Conservation (phyloP, 495 filamentous ascomycete genomes). For the Penicillium canescens region DNA sequence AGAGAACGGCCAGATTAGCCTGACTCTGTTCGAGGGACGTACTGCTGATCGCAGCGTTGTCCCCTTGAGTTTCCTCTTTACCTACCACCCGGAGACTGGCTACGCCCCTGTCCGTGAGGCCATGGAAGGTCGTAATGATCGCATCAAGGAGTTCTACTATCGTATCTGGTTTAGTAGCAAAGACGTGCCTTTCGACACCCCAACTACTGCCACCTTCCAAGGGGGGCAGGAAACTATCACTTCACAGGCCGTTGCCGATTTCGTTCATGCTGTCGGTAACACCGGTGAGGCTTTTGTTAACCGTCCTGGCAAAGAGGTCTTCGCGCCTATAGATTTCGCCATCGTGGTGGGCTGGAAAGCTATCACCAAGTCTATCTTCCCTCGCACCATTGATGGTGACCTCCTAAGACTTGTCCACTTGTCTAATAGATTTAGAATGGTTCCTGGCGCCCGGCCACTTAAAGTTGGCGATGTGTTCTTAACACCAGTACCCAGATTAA, state of each 20-base stretch:
- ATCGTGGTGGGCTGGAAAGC: conserved; percentile 99
- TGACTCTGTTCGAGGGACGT: conserved; percentile 86
- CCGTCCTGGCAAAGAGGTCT: conserved; percentile 88
- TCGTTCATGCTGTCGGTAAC: conserved; percentile 96
- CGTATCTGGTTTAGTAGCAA: conserved; percentile 92
- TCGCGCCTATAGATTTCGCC: conserved; percentile 97
- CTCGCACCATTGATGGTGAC: conserved; percentile 88
- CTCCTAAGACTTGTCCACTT: conserved; percentile 91
- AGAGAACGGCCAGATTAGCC: conserved; percentile 72
- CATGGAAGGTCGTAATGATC: conserved; percentile 89
- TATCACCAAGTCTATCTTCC: conserved; percentile 97
- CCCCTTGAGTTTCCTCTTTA: conserved; percentile 78
- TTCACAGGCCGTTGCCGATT: conserved; percentile 89
- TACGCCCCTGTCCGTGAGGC: conserved; percentile 94
- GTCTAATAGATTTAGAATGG: conserved; percentile 96
- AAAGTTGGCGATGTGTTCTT: too few relatives aligned
- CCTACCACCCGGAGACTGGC: conserved; percentile 87
- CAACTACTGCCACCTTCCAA: conserved; percentile 81
- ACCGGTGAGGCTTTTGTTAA: conserved; percentile 97
- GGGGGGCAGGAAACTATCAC: conserved; percentile 84
- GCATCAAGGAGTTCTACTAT: conserved; percentile 98
- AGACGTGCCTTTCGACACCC: conserved; percentile 73
- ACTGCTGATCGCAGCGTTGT: conserved; percentile 77
- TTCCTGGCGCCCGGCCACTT: too few relatives aligned
- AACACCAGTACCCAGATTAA: conserved; percentile 94